phyloP scores from a whole-genome alignment of 2,329 filamentous ascomycete species.

The Aspergillus spinulosporus region DNA sequence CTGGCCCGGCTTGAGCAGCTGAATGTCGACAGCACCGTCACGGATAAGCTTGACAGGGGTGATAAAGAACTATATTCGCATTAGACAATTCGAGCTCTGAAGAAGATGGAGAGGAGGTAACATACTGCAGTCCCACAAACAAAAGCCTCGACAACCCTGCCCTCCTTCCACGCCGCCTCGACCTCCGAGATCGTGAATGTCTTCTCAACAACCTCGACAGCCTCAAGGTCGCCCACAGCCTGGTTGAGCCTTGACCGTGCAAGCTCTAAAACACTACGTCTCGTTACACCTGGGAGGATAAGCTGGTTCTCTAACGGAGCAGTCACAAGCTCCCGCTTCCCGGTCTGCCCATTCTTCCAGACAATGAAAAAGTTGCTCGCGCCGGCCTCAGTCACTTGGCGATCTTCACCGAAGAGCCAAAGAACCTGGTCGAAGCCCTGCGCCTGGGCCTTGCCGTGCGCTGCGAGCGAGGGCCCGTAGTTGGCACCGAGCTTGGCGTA shows the following conservation, averaged over 20 bases:
- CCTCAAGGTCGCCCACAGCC: slow-evolving; percentile 53
- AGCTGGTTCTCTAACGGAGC: slow-evolving; percentile 79
- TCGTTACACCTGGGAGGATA: slow-evolving; percentile 86
- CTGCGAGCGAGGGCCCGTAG: slow-evolving; percentile 80
- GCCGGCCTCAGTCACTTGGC: slow-evolving; percentile 83
- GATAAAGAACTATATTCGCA: slow-evolving; percentile 63
- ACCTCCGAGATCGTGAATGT: slow-evolving; percentile 81
- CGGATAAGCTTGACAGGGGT: slow-evolving; percentile 67
- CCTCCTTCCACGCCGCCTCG: slow-evolving; percentile 69
- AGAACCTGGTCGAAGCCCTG: slow-evolving; percentile 84
- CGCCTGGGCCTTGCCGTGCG: slow-evolving; percentile 70
- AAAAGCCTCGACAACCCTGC: slow-evolving; percentile 79
- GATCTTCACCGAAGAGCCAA: slow-evolving; percentile 83
- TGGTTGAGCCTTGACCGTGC: slow-evolving; percentile 61
- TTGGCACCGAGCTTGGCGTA: slow-evolving; percentile 92
- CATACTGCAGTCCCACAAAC: slow-evolving; percentile 81
- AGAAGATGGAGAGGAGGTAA: slow-evolving; percentile 23
- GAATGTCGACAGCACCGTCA: slow-evolving; percentile 64
- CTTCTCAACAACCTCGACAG: slow-evolving; percentile 82
- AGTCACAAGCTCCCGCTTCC: slow-evolving; percentile 71
- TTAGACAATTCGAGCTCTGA: not conserved
- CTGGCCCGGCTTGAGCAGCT: slow-evolving; percentile 45
- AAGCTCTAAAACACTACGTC: slow-evolving; percentile 74
- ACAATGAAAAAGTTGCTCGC: slow-evolving; percentile 91
- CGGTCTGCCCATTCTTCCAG: slow-evolving; percentile 61